Conservation (phyloP, 148 eudicot genomes). For the Fagopyrum tataricum region DNA sequence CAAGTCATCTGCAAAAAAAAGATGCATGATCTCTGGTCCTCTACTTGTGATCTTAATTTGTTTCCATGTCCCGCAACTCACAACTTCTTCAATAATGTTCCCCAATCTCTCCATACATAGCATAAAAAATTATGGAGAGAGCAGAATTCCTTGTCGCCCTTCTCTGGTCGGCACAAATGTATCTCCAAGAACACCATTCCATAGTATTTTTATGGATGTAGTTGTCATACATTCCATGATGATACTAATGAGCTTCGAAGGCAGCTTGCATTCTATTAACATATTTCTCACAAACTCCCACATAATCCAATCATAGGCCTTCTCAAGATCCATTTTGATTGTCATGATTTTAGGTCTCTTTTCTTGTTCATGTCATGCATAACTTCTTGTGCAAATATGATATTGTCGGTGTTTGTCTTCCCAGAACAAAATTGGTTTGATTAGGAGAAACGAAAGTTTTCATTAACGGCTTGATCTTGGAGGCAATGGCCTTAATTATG, state of each 20-base stretch:
- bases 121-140: neutral
- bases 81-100: neutral
- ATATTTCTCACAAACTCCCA: neutral
- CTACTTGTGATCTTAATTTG: neutral
- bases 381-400: neutral
- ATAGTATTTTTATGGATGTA: neutral
- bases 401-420: neutral
- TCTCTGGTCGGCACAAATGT: neutral
- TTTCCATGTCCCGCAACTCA: neutral
- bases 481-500: neutral
- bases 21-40: neutral
- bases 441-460: neutral
- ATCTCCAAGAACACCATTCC: neutral
- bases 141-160: neutral
- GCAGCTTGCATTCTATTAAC: neutral
- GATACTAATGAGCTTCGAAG: fast-evolving
- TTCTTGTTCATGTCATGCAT: neutral
- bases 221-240: neutral
- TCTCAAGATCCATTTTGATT: neutral
- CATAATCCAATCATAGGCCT: neutral
- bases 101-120: neutral
- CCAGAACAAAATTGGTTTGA: neutral
- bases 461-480: neutral
- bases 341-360: neutral
- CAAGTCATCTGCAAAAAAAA: neutral